A percentile compares a stretch with the other conserved stretches of the same genome.
phyloP scores from a whole-genome alignment of 2,329 filamentous ascomycete genomes.

The Dothideomycetes sp. region DNA sequence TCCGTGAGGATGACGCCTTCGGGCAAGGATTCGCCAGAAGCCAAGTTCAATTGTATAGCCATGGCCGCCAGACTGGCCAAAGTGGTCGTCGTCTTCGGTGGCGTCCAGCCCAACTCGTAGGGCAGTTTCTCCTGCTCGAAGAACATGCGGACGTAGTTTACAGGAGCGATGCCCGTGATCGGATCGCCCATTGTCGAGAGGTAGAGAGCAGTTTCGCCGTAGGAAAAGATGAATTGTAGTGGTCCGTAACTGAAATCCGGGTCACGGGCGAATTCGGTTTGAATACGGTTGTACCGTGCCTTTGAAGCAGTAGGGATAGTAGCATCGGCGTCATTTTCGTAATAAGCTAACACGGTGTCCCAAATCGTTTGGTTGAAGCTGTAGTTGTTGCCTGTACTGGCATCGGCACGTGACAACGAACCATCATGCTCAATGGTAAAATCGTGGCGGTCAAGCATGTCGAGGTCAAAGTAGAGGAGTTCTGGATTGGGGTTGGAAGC shows the following conservation, averaged over 20 bases:
- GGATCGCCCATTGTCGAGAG: constrained; percentile 29
- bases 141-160: constrained; percentile 28
- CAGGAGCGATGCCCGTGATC: constrained; percentile 23
- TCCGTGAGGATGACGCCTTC: constrained; percentile 4
- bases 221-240: constrained; percentile 26
- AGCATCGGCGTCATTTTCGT: constrained; percentile 20
- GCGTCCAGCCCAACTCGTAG: constrained; percentile 28
- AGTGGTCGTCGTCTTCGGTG: constrained; percentile 1
- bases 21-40: constrained; percentile 2
- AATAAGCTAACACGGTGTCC: constrained; percentile 23
- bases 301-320: constrained; percentile 22
- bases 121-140: constrained; percentile 32
- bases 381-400: constrained; percentile 28
- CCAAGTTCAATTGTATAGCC: neutral
- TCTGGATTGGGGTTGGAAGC: constrained; percentile 13
- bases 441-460: constrained; percentile 13
- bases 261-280: constrained; percentile 21
- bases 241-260: constrained; percentile 28
- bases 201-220: constrained; percentile 32
- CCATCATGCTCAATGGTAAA: constrained; percentile 30
- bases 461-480: constrained; percentile 11
- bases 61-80: constrained; percentile 5
- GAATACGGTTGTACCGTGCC: constrained; percentile 26
- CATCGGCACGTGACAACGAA: constrained; percentile 27
- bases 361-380: constrained; percentile 28